Percentiles rank a stretch among this genome's conserved stretches.
These are phyloP conservation scores for Myrica gale DNA, from an alignment of 306 rosid species.

Conservation along the genomic window DNA sequence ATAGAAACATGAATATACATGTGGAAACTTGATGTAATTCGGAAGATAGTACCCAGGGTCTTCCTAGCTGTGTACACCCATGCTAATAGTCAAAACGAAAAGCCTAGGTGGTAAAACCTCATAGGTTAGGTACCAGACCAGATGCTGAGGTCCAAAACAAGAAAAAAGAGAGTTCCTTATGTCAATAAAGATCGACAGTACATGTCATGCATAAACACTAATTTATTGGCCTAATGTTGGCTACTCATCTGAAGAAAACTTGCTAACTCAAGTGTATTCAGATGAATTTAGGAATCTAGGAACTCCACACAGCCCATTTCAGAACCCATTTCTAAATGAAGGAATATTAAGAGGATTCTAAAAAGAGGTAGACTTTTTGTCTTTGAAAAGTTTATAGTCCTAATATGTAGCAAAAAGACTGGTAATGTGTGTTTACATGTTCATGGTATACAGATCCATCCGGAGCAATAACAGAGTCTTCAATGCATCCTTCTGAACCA, in stretches of 20 bases:
- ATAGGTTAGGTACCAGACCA: not conserved
- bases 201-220: not conserved
- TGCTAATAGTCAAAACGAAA: not conserved
- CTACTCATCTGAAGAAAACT: not conserved
- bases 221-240: not conserved
- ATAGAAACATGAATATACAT: constrained; percentile 25
- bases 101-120: constrained; percentile 2
- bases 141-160: not conserved
- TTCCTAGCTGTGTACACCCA: constrained; percentile 6
- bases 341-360: not conserved
- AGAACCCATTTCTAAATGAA: not conserved
- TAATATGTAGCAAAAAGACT: not conserved
- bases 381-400: not conserved
- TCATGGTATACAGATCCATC: constrained; percentile 78
- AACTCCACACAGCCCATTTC: not conserved
- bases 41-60: not conserved
- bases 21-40: constrained; percentile 4
- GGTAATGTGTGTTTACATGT: constrained; percentile 47
- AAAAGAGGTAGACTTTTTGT: not conserved
- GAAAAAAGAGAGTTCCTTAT: not conserved
- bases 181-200: not conserved
- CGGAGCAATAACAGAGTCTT: constrained; percentile 66
- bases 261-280: not conserved
- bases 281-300: not conserved
- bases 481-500: constrained; percentile 68